A percentile compares a stretch with the other conserved stretches of the same genome.
These are phyloP conservation scores for Esteya vermicola DNA, from an alignment of 2,329 filamentous ascomycete genomes.

Conservation along the genomic window DNA sequence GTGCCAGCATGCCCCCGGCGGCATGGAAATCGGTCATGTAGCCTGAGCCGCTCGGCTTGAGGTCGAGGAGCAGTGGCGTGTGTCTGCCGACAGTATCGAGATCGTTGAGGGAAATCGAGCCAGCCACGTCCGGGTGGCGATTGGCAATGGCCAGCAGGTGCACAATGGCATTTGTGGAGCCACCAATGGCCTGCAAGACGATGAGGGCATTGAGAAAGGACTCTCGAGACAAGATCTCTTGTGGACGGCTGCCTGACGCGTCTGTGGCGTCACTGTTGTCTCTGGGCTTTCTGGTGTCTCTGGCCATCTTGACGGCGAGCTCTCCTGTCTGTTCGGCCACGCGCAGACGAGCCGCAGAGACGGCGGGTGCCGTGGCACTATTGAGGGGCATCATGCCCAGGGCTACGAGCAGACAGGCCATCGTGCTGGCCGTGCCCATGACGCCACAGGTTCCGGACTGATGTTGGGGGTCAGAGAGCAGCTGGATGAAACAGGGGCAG, in stretches of 20 bases:
- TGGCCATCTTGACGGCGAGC: constrained; percentile 53
- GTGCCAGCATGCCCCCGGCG: constrained; percentile 69
- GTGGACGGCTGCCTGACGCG: constrained; percentile 45
- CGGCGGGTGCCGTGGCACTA: constrained; percentile 65
- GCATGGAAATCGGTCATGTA: constrained; percentile 87
- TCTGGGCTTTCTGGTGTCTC: too few species aligned
- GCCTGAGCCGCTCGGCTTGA: constrained; percentile 76
- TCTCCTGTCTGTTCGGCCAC: constrained; percentile 62
- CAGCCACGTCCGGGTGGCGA: constrained; percentile 52
- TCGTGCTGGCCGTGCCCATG: constrained; percentile 86
- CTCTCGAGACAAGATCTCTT: constrained; percentile 55
- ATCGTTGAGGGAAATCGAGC: constrained; percentile 44
- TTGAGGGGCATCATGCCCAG: constrained; percentile 69
- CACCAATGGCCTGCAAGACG: constrained; percentile 69
- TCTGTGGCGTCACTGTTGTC: too few species aligned
- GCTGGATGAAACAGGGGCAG: neutral
- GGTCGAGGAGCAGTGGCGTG: constrained; percentile 69
- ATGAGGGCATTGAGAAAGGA: constrained; percentile 78
- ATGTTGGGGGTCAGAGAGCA: neutral
- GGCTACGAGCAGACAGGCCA: constrained; percentile 71
- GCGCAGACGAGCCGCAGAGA: constrained; percentile 63
- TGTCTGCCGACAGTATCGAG: constrained; percentile 64
- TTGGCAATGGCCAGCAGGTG: constrained; percentile 77
- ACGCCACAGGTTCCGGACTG: constrained; percentile 64
- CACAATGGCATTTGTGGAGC: constrained; percentile 73